These are phyloP conservation scores for Trametes sanguinea DNA, from an alignment of 768 basidiomycete species.

Conservation along the genomic window DNA sequence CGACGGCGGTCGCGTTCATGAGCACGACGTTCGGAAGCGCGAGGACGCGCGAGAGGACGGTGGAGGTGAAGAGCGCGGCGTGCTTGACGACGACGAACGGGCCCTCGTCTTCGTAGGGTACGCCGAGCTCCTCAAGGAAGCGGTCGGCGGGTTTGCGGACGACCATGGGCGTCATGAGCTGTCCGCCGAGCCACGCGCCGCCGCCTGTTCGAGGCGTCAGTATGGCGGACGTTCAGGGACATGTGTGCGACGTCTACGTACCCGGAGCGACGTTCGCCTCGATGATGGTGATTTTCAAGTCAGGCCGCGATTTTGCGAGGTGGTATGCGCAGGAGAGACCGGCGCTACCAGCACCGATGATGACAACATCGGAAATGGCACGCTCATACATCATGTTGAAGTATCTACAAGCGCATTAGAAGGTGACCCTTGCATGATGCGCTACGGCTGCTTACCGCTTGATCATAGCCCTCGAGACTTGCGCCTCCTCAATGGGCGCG, in stretches of 20 bases:
- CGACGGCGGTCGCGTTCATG: conserved; percentile 81
- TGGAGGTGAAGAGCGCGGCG: conserved; percentile 80
- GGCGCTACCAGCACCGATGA: conserved; percentile 68
- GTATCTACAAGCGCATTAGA: conserved; percentile 49
- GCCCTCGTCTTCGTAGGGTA: conserved; percentile 79
- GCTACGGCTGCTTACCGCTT: conserved; percentile 46
- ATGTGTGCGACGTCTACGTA: not conserved
- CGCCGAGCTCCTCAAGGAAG: conserved; percentile 68
- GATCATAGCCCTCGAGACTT: conserved; percentile 78
- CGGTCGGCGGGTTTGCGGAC: conserved; percentile 76
- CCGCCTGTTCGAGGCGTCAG: conserved; percentile 36
- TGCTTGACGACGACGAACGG: conserved; percentile 79
- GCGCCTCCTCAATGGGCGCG: conserved; percentile 74
- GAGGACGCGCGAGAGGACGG: conserved; percentile 69
- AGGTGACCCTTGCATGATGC: too few species aligned
- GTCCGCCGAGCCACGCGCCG: conserved; percentile 78
- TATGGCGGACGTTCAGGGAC: not conserved
- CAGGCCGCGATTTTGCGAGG: conserved; percentile 65
- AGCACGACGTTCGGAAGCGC: conserved; percentile 70
- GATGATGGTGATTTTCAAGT: conserved; percentile 65
- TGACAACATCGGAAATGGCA: conserved; percentile 74
- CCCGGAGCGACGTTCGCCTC: conserved; percentile 82
- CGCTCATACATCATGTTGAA: conserved; percentile 74
- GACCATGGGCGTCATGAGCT: conserved; percentile 82
- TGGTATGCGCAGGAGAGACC: conserved; percentile 77